These are phyloP conservation scores for Candida pseudofarinosa DNA, from an alignment of 805 yeast genomes.

Conservation along the genomic window DNA sequence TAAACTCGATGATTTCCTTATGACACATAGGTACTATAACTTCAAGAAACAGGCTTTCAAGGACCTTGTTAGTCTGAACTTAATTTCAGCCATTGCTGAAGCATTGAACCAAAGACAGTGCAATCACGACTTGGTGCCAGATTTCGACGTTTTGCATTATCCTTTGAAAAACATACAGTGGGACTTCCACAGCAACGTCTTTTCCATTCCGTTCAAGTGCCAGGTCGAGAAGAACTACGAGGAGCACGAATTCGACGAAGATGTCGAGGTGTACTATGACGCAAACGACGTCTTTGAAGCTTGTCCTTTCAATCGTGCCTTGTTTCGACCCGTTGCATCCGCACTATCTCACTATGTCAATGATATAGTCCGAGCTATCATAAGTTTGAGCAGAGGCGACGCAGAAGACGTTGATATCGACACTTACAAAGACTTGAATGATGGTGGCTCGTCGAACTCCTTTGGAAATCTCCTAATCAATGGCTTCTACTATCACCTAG, in stretches of 20 bases:
- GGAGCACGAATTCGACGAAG: constrained; percentile 36
- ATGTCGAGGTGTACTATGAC: constrained; percentile 14
- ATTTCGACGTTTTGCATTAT: constrained; percentile 8
- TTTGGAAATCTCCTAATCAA: constrained; percentile 16
- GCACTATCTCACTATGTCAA: constrained; percentile 34
- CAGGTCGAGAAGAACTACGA: constrained; percentile 28
- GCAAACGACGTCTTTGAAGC: constrained; percentile 10
- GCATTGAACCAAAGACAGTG: constrained; percentile 33
- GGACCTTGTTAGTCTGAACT: constrained; percentile 57
- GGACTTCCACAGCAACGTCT: constrained; percentile 28
- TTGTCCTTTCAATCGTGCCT: constrained; percentile 11
- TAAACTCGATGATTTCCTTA: constrained; percentile 54
- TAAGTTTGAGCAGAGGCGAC: constrained; percentile 35
- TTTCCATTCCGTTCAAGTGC: constrained; percentile 30
- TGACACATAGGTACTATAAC: constrained; percentile 61
- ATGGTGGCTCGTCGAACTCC: constrained; percentile 24
- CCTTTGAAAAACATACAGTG: constrained; percentile 23
- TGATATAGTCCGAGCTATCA: constrained; percentile 26
- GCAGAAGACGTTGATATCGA: constrained; percentile 34
- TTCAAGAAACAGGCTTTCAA: constrained; percentile 41
- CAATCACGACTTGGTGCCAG: constrained; percentile 9
- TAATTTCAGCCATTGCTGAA: constrained; percentile 51
- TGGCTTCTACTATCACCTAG: constrained; percentile 32
- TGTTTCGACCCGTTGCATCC: constrained; percentile 8
- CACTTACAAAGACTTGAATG: constrained; percentile 21